Base-by-base conservation (phyloP, 2,329 filamentous ascomycete genomes). In the Colletotrichum sojae region DNA sequence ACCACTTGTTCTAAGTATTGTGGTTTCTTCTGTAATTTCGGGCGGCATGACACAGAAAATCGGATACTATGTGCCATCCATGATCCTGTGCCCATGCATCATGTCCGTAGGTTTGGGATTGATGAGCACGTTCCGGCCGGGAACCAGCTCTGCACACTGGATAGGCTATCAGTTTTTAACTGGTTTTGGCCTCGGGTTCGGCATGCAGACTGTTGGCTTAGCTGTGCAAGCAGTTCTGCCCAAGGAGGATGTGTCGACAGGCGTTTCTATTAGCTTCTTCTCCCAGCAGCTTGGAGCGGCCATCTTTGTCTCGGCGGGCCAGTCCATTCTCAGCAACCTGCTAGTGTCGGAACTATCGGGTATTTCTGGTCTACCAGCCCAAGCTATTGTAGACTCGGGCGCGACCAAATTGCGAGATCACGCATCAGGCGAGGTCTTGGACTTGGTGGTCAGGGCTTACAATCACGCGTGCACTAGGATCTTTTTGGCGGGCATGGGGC, bases 391-490 rank as follows among this genome's bases (percentile, higher is more conserved):
- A 64, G 79, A 76, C 8, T 83, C 80, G 8, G 87, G 87, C 36
- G 86, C 85, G n/a, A 94, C 91, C 0, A 85, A 89, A 54, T 81
- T 95, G 22, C 85, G 86, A 68, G 75, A 80, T 0, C 76, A 82
- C 2, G 87, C 93, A 27, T 81, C 85, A 0, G 71, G 78, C 0
- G 73, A 88, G 68, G 86, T 83, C 67, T 76, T 90, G 5, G 74
- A 77, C 2, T 79, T 82, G 0, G 90, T 94, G 9, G 81, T 90
- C 1, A 71, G 81, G 0, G 91, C 90, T 0, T 94, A 94, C 80
- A 93, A 93, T 76, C 79, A 83, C 51, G 87, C 90, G 0, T 82
- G 92, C 45, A 88, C 86, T 0, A 81, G 87, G 67, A 89, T 90
- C 4, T 94, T 92, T 75, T 85, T 91, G 66, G 87, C 90, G 1